Conservation (phyloP, 148 eudicot genomes). For the Agrostemma githago region DNA sequence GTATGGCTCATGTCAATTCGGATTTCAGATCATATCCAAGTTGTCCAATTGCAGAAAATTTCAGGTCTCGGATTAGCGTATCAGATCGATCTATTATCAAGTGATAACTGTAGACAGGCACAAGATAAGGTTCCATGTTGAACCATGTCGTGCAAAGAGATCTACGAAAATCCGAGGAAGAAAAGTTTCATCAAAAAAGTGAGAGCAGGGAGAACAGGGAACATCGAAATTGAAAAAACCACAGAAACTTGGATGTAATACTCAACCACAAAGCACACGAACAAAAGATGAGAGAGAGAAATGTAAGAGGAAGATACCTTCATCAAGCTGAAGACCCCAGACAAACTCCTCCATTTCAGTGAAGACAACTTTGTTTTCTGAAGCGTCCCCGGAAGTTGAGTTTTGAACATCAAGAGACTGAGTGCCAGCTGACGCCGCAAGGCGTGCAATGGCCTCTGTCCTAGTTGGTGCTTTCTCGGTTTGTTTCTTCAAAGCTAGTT, state of each 20-base stretch:
- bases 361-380: slow-evolving; percentile 83
- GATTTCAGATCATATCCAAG: neutral
- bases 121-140: neutral
- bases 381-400: slow-evolving; percentile 42
- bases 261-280: neutral
- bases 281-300: neutral
- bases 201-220: neutral
- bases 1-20: neutral
- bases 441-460: slow-evolving; percentile 56
- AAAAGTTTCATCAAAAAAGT: neutral
- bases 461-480: slow-evolving; percentile 38
- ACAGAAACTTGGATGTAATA: neutral
- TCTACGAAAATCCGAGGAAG: neutral
- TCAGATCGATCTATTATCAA: neutral
- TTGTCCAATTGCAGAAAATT: neutral
- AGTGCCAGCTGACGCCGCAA: slow-evolving; percentile 45
- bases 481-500: slow-evolving; percentile 73
- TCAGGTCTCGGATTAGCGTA: neutral
- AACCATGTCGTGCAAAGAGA: neutral
- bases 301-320: slow-evolving; percentile 43
- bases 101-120: neutral
- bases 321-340: slow-evolving; percentile 93
- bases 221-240: neutral
- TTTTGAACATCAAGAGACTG: slow-evolving; percentile 41
- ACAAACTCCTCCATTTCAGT: slow-evolving; percentile 99